Percentiles rank a stretch among this genome's conserved stretches.
These are phyloP conservation scores for Colletotrichum sp. DNA, from an alignment of 2,329 filamentous ascomycete species.

Conservation along the genomic window DNA sequence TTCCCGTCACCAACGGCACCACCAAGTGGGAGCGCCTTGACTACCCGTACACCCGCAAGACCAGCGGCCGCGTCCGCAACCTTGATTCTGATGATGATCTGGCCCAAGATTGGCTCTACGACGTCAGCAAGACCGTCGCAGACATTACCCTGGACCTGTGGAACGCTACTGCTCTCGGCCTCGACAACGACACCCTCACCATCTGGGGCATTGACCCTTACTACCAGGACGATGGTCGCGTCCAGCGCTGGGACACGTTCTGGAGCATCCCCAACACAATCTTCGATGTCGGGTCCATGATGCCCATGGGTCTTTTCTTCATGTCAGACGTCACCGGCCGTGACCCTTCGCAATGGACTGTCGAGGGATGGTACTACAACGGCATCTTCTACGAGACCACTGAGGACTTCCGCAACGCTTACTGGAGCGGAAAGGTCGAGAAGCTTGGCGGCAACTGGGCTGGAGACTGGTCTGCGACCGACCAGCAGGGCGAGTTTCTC, in stretches of 20 bases:
- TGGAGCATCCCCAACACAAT: constrained; percentile 40
- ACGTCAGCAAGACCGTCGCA: constrained; percentile 29
- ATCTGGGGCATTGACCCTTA: constrained; percentile 47
- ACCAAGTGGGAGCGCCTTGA: constrained; percentile 42
- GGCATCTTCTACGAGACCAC: constrained; percentile 56
- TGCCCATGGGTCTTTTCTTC: constrained; percentile 50
- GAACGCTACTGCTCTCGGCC: constrained; percentile 38
- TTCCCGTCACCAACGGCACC: constrained; percentile 47
- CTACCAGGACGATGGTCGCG: constrained; percentile 43
- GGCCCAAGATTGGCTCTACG: constrained; percentile 37
- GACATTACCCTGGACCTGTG: constrained; percentile 51
- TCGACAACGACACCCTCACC: constrained; percentile 45
- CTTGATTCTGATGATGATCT: constrained; percentile 40
- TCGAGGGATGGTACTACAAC: constrained; percentile 60
- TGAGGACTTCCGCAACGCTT: constrained; percentile 50
- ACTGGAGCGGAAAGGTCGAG: constrained; percentile 45
- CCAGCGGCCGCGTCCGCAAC: constrained; percentile 40
- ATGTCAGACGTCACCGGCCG: constrained; percentile 54
- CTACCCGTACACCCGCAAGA: constrained; percentile 46
- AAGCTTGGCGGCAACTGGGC: constrained; percentile 53
- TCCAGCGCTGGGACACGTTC: constrained; percentile 54
- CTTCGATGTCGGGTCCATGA: constrained; percentile 47
- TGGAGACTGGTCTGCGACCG: constrained; percentile 50
- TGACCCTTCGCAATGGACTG: constrained; percentile 54
- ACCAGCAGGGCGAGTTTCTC: constrained; percentile 40